A percentile compares a stretch with the other conserved stretches of the same genome.
Conservation (phyloP, 2,329 filamentous ascomycete genomes). For the Botryosphaeria dothidea region DNA sequence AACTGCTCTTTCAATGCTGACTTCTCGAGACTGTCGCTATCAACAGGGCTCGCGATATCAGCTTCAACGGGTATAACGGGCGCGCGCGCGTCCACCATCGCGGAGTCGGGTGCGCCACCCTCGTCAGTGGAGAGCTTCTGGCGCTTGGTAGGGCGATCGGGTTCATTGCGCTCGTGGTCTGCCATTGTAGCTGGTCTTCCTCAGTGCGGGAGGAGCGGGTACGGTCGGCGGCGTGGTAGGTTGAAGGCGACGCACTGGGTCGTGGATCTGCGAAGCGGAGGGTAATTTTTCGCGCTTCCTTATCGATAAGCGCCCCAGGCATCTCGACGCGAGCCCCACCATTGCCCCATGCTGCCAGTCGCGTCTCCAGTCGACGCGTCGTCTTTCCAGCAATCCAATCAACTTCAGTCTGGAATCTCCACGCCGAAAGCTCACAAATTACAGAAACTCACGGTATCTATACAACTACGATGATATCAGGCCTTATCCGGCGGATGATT, state of each 20-base stretch:
- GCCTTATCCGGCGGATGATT: too few species aligned
- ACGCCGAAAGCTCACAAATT: too few species aligned
- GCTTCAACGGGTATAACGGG: neutral
- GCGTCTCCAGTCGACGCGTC: too few species aligned
- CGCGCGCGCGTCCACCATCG: neutral
- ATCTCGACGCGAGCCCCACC: neutral
- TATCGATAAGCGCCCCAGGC: constrained; percentile 6
- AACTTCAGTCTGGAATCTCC: too few species aligned
- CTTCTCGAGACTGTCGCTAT: neutral
- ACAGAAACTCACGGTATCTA: too few species aligned
- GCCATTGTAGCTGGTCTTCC: constrained; percentile 7
- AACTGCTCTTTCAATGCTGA: neutral
- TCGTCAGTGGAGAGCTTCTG: constrained; percentile 5
- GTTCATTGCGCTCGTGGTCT: neutral
- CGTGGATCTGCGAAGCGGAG: neutral
- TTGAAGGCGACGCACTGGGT: neutral
- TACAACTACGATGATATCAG: too few species aligned
- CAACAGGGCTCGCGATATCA: neutral
- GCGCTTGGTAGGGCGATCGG: constrained; percentile 11
- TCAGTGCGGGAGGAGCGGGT: neutral
- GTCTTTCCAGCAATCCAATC: too few species aligned
- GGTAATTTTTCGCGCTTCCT: constrained; percentile 14
- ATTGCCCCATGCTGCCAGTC: neutral
- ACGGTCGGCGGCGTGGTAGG: too few species aligned
- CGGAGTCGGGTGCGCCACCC: neutral